phyloP scores from a whole-genome alignment of 257 asterid genomes.

The Gentiana dahurica region DNA sequence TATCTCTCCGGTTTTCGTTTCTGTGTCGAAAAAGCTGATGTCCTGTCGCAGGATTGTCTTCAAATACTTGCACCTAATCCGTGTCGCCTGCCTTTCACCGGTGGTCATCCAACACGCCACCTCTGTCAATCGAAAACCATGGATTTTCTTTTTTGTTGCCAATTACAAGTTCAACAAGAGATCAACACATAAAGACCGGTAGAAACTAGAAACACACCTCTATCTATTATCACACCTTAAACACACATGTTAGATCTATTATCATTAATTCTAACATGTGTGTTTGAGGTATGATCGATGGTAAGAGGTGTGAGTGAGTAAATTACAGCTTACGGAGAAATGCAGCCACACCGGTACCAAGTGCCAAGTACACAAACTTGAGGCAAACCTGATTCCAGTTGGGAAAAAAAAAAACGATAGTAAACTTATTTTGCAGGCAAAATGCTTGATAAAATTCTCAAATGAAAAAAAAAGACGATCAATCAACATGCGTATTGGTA shows the following conservation, averaged over 20 bases:
- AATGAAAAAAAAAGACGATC: too few species aligned
- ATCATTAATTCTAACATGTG: too few species aligned
- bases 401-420: not conserved
- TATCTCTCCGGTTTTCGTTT: conserved; percentile 72
- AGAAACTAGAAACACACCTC: too few species aligned
- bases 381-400: conserved; percentile 7
- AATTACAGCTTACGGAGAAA: conserved; percentile 9
- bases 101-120: conserved; percentile 88
- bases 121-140: conserved; percentile 35
- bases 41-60: conserved; percentile 66
- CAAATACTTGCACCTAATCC: conserved; percentile 57
- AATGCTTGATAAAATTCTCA: too few species aligned
- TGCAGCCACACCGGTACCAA: conserved; percentile 13
- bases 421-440: not conserved
- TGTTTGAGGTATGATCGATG: too few species aligned
- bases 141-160: conserved; percentile 34
- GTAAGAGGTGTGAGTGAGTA: too few species aligned
- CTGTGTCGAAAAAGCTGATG: conserved; percentile 69
- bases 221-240: too few species aligned
- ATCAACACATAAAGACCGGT: conserved; percentile 27
- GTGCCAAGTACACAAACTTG: conserved; percentile 13
- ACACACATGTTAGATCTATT: too few species aligned
- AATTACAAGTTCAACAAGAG: conserved; percentile 1
- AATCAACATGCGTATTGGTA: not conserved
- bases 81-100: conserved; percentile 82